These are phyloP conservation scores for Colletotrichum coccodes DNA, from an alignment of 2,329 filamentous ascomycete genomes.

Conservation along the genomic window DNA sequence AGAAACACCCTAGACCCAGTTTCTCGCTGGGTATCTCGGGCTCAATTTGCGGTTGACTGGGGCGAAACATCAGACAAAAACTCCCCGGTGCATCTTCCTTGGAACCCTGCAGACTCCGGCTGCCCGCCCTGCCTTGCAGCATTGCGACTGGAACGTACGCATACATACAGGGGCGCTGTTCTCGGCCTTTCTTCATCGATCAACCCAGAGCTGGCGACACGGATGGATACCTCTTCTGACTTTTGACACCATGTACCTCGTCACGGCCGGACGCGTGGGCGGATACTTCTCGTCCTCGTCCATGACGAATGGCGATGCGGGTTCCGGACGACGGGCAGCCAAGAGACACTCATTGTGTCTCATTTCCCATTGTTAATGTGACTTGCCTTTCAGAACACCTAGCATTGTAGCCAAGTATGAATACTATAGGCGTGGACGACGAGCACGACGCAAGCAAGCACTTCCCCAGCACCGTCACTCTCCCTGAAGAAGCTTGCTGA, in stretches of 20 bases:
- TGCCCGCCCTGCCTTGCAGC: background rate
- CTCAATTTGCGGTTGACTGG: constrained; percentile 20
- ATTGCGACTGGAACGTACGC: background rate
- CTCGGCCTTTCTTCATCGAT: background rate
- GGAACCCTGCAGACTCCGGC: background rate
- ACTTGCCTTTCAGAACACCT: constrained; percentile 8
- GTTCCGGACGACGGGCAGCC: background rate
- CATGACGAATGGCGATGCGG: constrained; percentile 5
- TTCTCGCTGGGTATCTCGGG: constrained; percentile 16
- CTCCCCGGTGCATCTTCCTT: constrained; percentile 23
- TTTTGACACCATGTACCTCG: background rate
- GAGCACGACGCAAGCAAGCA: background rate
- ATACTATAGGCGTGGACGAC: background rate
- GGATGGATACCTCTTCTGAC: background rate
- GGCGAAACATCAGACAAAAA: constrained; percentile 29
- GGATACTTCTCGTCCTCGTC: background rate
- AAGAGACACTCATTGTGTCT: background rate
- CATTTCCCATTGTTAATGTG: constrained; percentile 12
- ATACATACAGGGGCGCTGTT: too few relatives aligned
- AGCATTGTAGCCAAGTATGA: background rate
- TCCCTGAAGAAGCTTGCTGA: background rate
- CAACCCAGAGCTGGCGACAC: background rate
- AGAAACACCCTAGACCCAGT: constrained; percentile 30
- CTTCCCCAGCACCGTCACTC: constrained; percentile 5
- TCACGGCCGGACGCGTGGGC: background rate